A percentile compares a stretch with the other conserved stretches of the same genome.
Conservation (phyloP, 2,329 filamentous ascomycete species). For the Aspergillus amoenus region DNA sequence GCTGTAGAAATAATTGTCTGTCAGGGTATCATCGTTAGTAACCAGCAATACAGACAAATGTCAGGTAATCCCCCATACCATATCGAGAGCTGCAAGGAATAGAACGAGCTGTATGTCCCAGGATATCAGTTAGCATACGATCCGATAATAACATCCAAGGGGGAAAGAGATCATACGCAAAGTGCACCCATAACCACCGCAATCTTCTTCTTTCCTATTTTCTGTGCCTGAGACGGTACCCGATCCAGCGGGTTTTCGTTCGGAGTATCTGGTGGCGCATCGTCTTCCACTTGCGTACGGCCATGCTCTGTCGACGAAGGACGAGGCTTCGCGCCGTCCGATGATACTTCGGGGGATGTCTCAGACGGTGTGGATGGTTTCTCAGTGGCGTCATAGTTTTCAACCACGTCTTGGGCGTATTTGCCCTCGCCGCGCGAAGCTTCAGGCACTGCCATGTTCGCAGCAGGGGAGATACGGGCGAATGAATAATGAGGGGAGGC, state of each 20-base stretch:
- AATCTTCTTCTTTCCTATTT: slow-evolving; percentile 42
- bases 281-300: slow-evolving; percentile 5
- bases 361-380: slow-evolving; percentile 2
- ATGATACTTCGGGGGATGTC: slow-evolving; percentile 1
- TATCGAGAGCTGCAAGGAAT: slow-evolving; percentile 61
- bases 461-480: not conserved
- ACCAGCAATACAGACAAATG: not conserved
- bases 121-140: not conserved
- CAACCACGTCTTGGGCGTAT: not conserved
- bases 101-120: slow-evolving; percentile 49
- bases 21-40: slow-evolving; percentile 8
- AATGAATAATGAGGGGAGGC: not conserved
- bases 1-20: slow-evolving; percentile 48
- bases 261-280: slow-evolving; percentile 19
- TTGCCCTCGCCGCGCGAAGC: not conserved
- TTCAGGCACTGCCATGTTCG: slow-evolving; percentile 4
- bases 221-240: slow-evolving; percentile 38
- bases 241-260: slow-evolving; percentile 26
- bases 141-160: not conserved
- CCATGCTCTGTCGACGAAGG: slow-evolving; percentile 5
- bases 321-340: slow-evolving; percentile 5
- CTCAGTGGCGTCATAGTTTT: slow-evolving; percentile 1
- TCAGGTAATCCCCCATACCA: slow-evolving; percentile 35
- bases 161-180: slow-evolving; percentile 30
- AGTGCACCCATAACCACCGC: slow-evolving; percentile 43